Base-by-base conservation (phyloP, 75 land plant species). In the Larix kaempferi region DNA sequence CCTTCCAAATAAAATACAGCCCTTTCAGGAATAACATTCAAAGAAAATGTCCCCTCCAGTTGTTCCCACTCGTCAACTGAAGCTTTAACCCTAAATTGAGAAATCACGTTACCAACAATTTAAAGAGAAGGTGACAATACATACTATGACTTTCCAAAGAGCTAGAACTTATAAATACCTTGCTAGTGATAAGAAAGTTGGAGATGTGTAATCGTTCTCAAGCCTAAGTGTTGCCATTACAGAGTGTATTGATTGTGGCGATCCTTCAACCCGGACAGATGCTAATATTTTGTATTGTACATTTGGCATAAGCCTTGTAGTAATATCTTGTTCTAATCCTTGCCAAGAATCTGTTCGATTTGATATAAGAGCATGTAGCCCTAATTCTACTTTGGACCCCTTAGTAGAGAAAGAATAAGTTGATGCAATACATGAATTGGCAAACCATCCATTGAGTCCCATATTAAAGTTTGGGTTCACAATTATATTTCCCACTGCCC, bases 291-390 rank as follows among this genome's bases (percentile, higher is more conserved):
- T 57, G 61, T 86, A 86, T 65, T 78, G 60, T 15, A 71, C 76
- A 26, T 75, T 76, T 8, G 58, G 67, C 35, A 83, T 84, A 56
- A 86, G 17, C 58, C 86, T 77, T n/a, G 44, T 74, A 59, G 75
- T 79, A 65, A 86, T 75, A 33, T 69, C 86, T 71, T 86, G 87
- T 60, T 86, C 87, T 57, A 86, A 77, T 56, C 87, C 87, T 80
- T 85, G 86, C 87, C 87, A 86, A 57, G 19, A 37, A 35, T 83
- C 62, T 35, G 63, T 86, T 37, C 82, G 52, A 41, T 74, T 41
- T 44, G 82, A 76, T 33, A 80, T 58, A 76, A 76, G 71, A n/a
- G 65, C 58, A 29, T 22, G 23, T 22, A 37, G 10, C 19, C 62
- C 22, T 67, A 74, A n/a, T 74, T 77, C 55, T 77, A 54, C 79